phyloP scores from a whole-genome alignment of 208 protist genomes.

The Leishmania aethiopica region DNA sequence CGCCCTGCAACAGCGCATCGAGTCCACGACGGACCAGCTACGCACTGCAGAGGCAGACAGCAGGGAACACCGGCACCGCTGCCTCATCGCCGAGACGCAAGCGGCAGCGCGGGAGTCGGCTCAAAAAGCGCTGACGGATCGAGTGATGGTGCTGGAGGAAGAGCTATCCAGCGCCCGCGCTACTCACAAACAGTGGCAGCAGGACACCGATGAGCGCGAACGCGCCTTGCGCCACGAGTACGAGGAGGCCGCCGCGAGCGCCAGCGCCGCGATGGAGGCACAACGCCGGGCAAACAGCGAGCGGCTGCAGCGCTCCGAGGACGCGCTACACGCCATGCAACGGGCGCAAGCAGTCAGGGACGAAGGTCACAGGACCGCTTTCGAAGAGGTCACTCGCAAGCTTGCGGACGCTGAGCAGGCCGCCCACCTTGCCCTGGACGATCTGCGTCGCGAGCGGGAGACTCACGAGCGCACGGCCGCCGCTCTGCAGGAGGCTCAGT shows the following conservation, averaged over 20 bases:
- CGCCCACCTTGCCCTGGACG: background rate
- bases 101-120: background rate
- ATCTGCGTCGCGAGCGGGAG: background rate
- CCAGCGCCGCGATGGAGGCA: background rate
- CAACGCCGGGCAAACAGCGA: background rate
- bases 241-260: background rate
- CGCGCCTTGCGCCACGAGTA: background rate
- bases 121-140: background rate
- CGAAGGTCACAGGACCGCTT: background rate
- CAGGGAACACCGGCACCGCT: background rate
- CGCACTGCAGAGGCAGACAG: constrained; percentile 1
- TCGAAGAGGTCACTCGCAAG: constrained; percentile 4
- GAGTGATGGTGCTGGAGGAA: constrained; percentile 5
- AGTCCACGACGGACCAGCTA: background rate
- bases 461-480: too few relatives aligned
- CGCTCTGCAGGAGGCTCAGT: background rate
- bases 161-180: background rate
- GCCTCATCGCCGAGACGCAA: constrained; percentile 1
- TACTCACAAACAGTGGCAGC: background rate
- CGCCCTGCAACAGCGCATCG: background rate
- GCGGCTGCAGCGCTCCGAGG: constrained; percentile 1
- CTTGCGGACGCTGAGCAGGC: background rate
- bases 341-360: background rate
- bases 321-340: background rate
- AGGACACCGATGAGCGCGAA: constrained; percentile 2